Percentiles rank a stretch among this genome's conserved stretches.
These are phyloP conservation scores for Solanum aculeatissimum DNA, from an alignment of 305 asterid genomes.

Conservation along the genomic window DNA sequence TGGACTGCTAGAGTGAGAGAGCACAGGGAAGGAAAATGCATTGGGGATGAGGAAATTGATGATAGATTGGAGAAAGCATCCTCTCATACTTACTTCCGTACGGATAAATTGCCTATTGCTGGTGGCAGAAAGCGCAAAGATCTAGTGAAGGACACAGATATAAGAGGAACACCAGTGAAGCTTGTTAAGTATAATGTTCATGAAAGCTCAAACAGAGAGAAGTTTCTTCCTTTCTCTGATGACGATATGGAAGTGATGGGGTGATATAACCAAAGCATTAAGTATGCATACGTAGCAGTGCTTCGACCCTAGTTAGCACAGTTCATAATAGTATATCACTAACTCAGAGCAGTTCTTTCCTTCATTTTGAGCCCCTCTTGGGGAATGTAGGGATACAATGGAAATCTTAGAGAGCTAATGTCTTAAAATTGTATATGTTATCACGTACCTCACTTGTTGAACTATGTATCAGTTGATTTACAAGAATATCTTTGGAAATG, in stretches of 20 bases:
- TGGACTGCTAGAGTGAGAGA: not conserved
- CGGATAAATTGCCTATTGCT: not conserved
- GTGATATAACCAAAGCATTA: not conserved
- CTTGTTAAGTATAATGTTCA: slow-evolving; percentile 26
- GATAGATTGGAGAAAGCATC: slow-evolving; percentile 3
- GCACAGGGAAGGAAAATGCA: not conserved
- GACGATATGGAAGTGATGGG: slow-evolving; percentile 38
- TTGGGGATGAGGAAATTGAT: slow-evolving; percentile 27
- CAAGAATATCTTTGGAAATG: not conserved
- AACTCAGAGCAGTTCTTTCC: not conserved
- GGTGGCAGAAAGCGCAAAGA: slow-evolving; percentile 46
- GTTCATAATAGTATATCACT: not conserved
- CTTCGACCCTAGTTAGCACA: not conserved
- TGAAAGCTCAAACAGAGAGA: slow-evolving; percentile 7
- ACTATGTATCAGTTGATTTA: not conserved
- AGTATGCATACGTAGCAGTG: not conserved
- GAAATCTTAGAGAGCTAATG: not conserved
- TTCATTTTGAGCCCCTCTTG: not conserved
- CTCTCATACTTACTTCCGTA: slow-evolving; percentile 4
- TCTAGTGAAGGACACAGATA: slow-evolving; percentile 12
- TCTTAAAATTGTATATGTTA: not conserved
- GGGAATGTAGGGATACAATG: not conserved
- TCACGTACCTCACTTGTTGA: not conserved
- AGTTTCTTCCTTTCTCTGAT: slow-evolving; percentile 11
- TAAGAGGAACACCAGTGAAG: slow-evolving; percentile 25